Evolutionary conservation across 139 green algal species (phyloP).

Genomic region (Monoraphidium neglectum): DNA sequence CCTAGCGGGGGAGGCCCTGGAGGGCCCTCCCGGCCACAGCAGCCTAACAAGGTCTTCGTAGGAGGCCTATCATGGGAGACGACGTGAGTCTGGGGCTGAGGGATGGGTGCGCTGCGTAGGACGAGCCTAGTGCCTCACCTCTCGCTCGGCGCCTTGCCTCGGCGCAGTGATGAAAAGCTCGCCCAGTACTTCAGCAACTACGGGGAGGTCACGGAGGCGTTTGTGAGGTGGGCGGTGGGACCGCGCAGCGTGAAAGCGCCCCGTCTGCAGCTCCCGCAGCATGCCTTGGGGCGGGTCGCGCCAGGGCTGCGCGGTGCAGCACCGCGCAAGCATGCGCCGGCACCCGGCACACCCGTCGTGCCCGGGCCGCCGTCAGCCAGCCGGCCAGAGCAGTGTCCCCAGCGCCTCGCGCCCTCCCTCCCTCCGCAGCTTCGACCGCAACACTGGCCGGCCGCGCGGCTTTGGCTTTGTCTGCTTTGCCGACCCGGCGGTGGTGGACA

Average conservation of each 20-base stretch:
- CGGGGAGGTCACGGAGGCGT: conserved; percentile 83
- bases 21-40: no score
- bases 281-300: no score
- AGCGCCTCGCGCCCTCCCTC: no score
- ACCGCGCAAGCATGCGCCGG: no score
- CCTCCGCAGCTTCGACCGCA: conserved; percentile 69
- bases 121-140: neutral
- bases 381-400: no score
- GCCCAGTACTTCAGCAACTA: conserved; percentile 89
- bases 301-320: no score
- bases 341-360: no score
- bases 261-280: no score
- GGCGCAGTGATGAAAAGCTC: conserved; percentile 35
- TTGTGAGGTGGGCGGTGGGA: conserved; percentile 54
- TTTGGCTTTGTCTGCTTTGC: conserved; percentile 96
- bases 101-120: neutral
- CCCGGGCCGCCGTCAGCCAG: no score
- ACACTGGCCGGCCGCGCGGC: conserved; percentile 83
- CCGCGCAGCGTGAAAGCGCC: no score
- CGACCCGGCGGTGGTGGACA: conserved; percentile 85
- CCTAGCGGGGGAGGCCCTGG: no score
- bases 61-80: conserved; percentile 87
- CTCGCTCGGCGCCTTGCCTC: neutral
- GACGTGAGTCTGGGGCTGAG: conserved; percentile 9
- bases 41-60: conserved; percentile 81